Conservation (phyloP, 805 yeast species). For the Kuraishia floccosa region DNA sequence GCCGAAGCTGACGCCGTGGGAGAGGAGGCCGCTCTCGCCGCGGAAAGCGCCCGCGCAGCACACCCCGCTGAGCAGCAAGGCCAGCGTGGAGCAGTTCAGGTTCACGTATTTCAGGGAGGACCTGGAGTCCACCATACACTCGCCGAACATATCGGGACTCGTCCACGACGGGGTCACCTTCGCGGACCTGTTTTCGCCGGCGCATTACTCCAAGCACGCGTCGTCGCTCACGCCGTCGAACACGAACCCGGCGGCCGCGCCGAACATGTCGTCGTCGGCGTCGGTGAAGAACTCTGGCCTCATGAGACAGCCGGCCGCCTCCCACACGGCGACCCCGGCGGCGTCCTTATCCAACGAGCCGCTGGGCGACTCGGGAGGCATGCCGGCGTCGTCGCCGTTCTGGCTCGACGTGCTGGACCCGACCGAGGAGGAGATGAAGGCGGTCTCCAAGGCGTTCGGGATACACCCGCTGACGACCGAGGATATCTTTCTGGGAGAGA, state of each 20-base stretch:
- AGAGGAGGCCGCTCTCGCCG: slow-evolving; percentile 9
- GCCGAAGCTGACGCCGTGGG: slow-evolving; percentile 68
- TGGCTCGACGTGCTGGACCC: slow-evolving; percentile 94
- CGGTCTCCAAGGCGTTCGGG: slow-evolving; percentile 79
- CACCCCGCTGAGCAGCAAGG: slow-evolving; percentile 5
- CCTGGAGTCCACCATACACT: slow-evolving; percentile 78
- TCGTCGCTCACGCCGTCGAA: background rate
- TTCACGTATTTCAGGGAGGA: slow-evolving; percentile 92
- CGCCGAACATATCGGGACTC: slow-evolving; percentile 79
- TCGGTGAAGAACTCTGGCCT: background rate
- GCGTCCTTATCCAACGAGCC: slow-evolving; percentile 12
- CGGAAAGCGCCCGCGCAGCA: slow-evolving; percentile 2
- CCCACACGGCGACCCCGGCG: slow-evolving; percentile 11
- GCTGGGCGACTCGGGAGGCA: background rate
- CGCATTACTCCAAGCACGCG: slow-evolving; percentile 16
- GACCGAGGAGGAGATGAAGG: slow-evolving; percentile 95
- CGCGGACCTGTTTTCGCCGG: slow-evolving; percentile 48
- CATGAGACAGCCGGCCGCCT: no score
- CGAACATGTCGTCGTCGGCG: background rate
- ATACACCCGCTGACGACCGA: slow-evolving; percentile 95
- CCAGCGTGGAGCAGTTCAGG: slow-evolving; percentile 41
- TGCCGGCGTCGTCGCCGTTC: slow-evolving; percentile 61
- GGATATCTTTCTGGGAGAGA: slow-evolving; percentile 86
- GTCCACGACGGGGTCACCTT: slow-evolving; percentile 41
- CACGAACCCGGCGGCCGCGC: background rate